Evolutionary conservation across 2,329 filamentous ascomycete species (phyloP), one percentile per base, ranked within the genome.

Genomic region (Phyllosticta citribraziliensis): DNA sequence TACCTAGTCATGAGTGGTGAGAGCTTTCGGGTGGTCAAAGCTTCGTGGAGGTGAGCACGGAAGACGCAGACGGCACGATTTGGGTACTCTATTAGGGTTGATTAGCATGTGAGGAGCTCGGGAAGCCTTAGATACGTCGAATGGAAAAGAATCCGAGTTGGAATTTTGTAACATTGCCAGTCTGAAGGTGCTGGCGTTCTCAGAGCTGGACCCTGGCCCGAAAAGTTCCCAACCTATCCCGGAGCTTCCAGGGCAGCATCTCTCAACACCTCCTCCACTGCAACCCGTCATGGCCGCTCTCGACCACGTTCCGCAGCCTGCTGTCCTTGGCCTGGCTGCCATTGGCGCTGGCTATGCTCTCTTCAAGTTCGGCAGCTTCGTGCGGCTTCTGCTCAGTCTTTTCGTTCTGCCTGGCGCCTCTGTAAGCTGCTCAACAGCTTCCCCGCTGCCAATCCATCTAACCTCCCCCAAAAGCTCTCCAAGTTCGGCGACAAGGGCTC

Each of bases 401-500:
- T 80, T 80, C 66, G 69, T 81, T 56, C 67, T 81, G 10, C 78
- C 78, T 33, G 79, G 79, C 62, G 71, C 71, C 64, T 74, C 76
- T 40, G 78, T 80, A 72, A 57, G 77, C 68, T 30, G 12, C 33
- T 30, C 35, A 54, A 53, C 55, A 63, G 35, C 14, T 8, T 27
- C 25, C 11, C 9, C 51, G 27, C 35, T 10, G 40, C n/a, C 30
- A 11, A 47, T 59, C 52, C 20, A 25, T 52, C 4, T 60, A 56
- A 33, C 33, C 30, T 9, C 27, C 50, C n/a, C 19, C 2, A 25
- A 11, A 63, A 96, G 93, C 86, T 99, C 62, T 87, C 87, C 68
- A 91, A 88, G 67, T 97, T 96, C 77, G 94, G 92, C 67, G 88
- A 88, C 68, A 90, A 91, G 70, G 93, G 93, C 64, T 92, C 88